phyloP scores from a whole-genome alignment of 2,329 filamentous ascomycete genomes.

The Aspergillus sp. region DNA sequence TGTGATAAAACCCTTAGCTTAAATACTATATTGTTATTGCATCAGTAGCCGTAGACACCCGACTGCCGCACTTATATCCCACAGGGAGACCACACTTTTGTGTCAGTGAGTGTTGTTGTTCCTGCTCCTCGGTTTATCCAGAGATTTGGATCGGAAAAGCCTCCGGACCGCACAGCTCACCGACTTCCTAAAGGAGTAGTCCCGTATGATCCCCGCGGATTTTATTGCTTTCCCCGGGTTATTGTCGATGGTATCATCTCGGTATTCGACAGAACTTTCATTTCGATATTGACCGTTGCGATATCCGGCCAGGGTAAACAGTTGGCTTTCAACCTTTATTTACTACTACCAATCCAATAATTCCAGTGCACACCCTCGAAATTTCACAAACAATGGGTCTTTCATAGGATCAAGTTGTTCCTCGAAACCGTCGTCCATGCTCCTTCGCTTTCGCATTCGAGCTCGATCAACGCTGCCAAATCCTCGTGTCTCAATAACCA shows the following conservation, averaged over 20 bases:
- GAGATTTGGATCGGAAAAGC: conserved; percentile 8
- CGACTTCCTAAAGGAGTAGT: conserved; percentile 32
- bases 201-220: conserved; percentile 28
- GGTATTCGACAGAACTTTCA: conserved; percentile 1
- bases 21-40: neutral
- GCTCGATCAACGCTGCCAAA: neutral
- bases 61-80: neutral
- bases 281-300: neutral
- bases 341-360: neutral
- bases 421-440: neutral
- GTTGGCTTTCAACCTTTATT: neutral
- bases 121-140: neutral
- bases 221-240: conserved; percentile 22
- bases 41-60: too few relatives aligned
- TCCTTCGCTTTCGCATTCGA: neutral
- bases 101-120: neutral
- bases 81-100: neutral
- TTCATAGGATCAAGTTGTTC: conserved; percentile 8
- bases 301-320: neutral
- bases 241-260: conserved; percentile 11
- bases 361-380: neutral
- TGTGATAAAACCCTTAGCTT: neutral
- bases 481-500: neutral
- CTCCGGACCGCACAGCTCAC: conserved; percentile 27
- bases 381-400: conserved; percentile 9